Conservation (phyloP, 768 basidiomycete genomes). For the Thelephora aurantiotincta region DNA sequence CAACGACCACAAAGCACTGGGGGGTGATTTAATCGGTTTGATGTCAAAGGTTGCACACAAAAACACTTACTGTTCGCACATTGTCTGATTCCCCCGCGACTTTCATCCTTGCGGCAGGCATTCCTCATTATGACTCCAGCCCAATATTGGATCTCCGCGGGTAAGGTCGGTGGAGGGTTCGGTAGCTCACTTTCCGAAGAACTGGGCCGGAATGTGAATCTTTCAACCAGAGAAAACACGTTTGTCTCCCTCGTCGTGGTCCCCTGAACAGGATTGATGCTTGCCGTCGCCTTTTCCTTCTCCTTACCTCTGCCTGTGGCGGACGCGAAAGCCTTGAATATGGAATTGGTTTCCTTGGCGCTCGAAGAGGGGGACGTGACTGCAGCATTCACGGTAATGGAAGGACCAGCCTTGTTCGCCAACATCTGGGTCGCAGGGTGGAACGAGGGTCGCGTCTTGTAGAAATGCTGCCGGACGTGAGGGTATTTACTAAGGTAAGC, state of each 20-base stretch:
- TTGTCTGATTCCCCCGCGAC: constrained; percentile 83
- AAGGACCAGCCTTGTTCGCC: constrained; percentile 7
- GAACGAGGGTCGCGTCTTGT: constrained; percentile 73
- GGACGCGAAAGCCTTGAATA: constrained; percentile 31
- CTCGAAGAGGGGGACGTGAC: constrained; percentile 9
- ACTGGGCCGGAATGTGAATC: constrained; percentile 91
- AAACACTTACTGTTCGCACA: constrained; percentile 81
- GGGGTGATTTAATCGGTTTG: constrained; percentile 4
- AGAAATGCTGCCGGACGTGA: constrained; percentile 91
- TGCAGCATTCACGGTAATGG: constrained; percentile 3
- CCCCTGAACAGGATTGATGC: constrained; percentile 9
- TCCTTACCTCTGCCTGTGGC: constrained; percentile 34
- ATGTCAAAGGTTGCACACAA: background rate
- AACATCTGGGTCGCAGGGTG: constrained; percentile 46
- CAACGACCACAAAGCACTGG: constrained; percentile 89
- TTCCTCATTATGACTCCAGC: constrained; percentile 99
- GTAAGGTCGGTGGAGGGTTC: constrained; percentile 55
- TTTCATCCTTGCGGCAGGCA: constrained; percentile 95
- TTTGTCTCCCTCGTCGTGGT: constrained; percentile 49
- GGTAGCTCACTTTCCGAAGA: constrained; percentile 62
- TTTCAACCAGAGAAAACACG: constrained; percentile 90
- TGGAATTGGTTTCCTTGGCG: constrained; percentile 22
- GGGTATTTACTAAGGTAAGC: constrained; percentile 98
- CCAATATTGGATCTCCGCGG: constrained; percentile 95
- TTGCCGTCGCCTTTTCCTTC: constrained; percentile 24